phyloP scores from a whole-genome alignment of 2,329 filamentous ascomycete species.

The Juglanconis oblonga region DNA sequence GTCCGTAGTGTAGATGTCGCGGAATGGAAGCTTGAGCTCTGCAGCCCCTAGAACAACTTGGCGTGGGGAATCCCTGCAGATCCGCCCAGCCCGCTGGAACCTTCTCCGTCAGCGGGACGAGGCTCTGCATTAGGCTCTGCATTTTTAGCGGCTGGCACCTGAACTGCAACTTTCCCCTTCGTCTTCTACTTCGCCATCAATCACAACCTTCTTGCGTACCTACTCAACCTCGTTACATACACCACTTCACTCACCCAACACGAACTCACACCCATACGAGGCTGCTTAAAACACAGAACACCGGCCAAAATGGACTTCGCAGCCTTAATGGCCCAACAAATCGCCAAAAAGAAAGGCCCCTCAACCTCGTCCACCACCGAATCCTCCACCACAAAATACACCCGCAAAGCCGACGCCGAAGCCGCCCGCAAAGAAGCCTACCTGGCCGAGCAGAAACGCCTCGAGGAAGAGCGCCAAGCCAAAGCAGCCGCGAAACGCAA shows the following conservation, averaged over 20 bases:
- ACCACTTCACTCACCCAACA: not conserved
- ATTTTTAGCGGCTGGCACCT: conserved; percentile 6
- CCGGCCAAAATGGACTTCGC: conserved; percentile 81
- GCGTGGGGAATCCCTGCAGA: conserved; percentile 10
- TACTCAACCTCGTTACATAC: too few relatives aligned
- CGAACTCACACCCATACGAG: not conserved
- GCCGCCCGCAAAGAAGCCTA: conserved; percentile 78
- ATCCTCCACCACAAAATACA: conserved; percentile 59
- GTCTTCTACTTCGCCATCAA: not conserved
- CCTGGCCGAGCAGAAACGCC: conserved; percentile 71
- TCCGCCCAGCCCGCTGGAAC: not conserved
- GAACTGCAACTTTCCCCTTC: not conserved
- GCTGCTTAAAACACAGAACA: not conserved
- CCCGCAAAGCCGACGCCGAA: conserved; percentile 83
- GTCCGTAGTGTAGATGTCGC: too few relatives aligned
- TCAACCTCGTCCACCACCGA: conserved; percentile 23
- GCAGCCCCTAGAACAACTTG: conserved; percentile 4
- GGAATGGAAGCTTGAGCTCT: not conserved
- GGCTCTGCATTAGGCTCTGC: conserved; percentile 1
- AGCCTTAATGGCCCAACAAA: conserved; percentile 87
- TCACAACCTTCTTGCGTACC: too few relatives aligned
- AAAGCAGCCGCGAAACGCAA: conserved; percentile 78
- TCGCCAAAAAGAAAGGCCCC: conserved; percentile 70
- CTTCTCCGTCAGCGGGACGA: conserved; percentile 6
- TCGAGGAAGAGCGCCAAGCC: conserved; percentile 69